Evolutionary conservation across 108 stramenopile genomes (phyloP).

Genomic region (Skeletonema grethae): DNA sequence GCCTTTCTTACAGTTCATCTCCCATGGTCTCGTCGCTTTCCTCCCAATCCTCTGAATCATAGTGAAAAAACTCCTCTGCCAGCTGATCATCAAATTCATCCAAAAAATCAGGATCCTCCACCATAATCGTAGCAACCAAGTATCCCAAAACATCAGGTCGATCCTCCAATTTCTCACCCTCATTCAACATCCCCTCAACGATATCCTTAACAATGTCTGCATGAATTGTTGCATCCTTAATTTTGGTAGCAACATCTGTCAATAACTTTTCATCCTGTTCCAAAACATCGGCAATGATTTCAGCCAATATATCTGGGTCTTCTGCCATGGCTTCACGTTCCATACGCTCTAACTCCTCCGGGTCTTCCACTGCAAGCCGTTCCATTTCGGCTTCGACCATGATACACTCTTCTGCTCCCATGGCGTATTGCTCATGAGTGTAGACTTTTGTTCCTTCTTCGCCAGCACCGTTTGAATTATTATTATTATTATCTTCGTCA

Average conservation of each 20-base stretch:
- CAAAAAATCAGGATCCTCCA: conserved; percentile 30
- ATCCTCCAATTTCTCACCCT: conserved; percentile 30
- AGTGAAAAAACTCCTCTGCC: conserved; percentile 3
- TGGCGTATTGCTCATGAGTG: conserved; percentile 35
- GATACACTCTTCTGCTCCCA: conserved; percentile 46
- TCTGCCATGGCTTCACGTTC: conserved; percentile 40
- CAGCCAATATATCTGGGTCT: conserved; percentile 42
- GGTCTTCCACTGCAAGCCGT: conserved; percentile 29
- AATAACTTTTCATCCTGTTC: conserved; percentile 24
- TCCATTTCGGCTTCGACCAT: conserved; percentile 48
- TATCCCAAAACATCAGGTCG: conserved; percentile 40
- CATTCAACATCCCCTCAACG: conserved; percentile 30
- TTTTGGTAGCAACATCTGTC: conserved; percentile 20
- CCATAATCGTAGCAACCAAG: conserved; percentile 27
- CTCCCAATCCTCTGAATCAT: background rate
- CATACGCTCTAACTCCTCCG: conserved; percentile 23
- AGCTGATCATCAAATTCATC: conserved; percentile 42
- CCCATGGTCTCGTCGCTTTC: background rate
- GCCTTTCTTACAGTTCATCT: background rate
- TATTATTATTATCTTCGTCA: background rate
- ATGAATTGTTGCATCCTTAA: conserved; percentile 18
- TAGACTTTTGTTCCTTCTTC: conserved; percentile 10
- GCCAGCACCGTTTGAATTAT: background rate
- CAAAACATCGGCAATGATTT: conserved; percentile 33
- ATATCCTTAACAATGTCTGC: conserved; percentile 10